A percentile compares a stretch with the other conserved stretches of the same genome.
Conservation (phyloP, 345 rosid species). For the Physaria fendleri region DNA sequence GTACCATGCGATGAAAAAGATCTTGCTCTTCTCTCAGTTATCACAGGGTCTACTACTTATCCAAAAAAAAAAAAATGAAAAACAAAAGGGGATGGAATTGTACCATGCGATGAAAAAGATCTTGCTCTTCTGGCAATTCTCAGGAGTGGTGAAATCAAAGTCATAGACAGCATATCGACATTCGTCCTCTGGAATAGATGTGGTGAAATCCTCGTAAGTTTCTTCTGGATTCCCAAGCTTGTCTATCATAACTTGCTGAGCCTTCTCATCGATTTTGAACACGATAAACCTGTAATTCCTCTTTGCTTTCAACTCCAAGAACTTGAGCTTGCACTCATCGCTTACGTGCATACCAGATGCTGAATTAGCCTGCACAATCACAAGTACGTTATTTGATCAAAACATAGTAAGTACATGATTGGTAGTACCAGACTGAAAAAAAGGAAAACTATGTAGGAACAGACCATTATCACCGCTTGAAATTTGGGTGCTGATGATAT, state of each 20-base stretch:
- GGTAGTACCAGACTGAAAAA: background rate
- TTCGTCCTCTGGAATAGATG: conserved; percentile 48
- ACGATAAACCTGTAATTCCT: conserved; percentile 55
- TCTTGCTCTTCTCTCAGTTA: conserved; percentile 69
- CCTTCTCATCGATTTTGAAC: conserved; percentile 60
- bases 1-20: conserved; percentile 70
- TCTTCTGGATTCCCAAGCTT: conserved; percentile 50
- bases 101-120: conserved; percentile 74
- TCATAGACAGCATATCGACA: conserved; percentile 52
- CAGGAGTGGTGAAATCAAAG: conserved; percentile 53
- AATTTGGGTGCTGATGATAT: background rate
- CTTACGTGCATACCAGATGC: conserved; percentile 66
- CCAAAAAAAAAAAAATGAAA: background rate
- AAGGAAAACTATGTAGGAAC: conserved; percentile 1
- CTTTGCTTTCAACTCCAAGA: conserved; percentile 63
- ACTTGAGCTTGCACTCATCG: conserved; percentile 74
- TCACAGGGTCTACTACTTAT: conserved; percentile 20
- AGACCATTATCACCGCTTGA: conserved; percentile 24
- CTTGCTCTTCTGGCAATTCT: conserved; percentile 70
- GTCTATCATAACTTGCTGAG: conserved; percentile 54
- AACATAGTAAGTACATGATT: background rate
- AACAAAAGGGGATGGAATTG: background rate
- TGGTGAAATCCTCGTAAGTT: conserved; percentile 50
- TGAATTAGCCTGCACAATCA: conserved; percentile 48
- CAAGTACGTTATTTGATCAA: background rate